A percentile compares a stretch with the other conserved stretches of the same genome.
These are phyloP conservation scores for Solanum megistacrolobum DNA, from an alignment of 257 asterid genomes.

Conservation along the genomic window DNA sequence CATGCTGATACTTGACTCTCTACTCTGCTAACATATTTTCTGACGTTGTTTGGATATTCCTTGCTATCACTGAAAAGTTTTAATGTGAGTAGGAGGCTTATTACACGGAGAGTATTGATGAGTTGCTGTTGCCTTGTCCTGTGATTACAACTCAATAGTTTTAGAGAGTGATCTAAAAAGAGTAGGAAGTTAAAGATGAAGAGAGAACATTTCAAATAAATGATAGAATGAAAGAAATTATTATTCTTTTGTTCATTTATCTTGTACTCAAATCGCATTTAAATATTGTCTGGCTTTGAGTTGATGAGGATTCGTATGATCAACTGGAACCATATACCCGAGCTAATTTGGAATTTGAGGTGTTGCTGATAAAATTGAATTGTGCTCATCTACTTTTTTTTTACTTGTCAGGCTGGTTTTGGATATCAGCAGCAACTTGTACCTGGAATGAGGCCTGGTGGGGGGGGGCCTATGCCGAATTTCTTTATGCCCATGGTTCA, in stretches of 20 bases:
- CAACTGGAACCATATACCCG: neutral
- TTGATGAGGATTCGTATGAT: neutral
- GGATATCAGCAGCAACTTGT: constrained; percentile 98
- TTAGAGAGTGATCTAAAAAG: neutral
- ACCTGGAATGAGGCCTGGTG: constrained; percentile 95
- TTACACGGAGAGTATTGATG: neutral
- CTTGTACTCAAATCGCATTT: neutral
- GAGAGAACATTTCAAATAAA: neutral
- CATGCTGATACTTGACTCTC: neutral
- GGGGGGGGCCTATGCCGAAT: constrained; percentile 80
- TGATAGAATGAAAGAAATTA: neutral
- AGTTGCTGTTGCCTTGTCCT: neutral
- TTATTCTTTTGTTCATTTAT: neutral
- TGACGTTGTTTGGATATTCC: neutral
- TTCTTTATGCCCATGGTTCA: constrained; percentile 85
- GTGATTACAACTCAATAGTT: neutral
- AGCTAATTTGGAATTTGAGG: neutral
- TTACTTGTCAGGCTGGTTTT: constrained; percentile 67
- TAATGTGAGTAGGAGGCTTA: neutral
- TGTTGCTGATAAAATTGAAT: neutral
- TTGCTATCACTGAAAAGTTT: neutral
- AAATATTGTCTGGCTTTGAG: neutral
- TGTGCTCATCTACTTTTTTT: neutral
- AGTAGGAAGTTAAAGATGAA: neutral
- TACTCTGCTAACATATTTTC: neutral